phyloP scores from a whole-genome alignment of 805 yeast genomes.

The Wickerhamia fluorescens region DNA sequence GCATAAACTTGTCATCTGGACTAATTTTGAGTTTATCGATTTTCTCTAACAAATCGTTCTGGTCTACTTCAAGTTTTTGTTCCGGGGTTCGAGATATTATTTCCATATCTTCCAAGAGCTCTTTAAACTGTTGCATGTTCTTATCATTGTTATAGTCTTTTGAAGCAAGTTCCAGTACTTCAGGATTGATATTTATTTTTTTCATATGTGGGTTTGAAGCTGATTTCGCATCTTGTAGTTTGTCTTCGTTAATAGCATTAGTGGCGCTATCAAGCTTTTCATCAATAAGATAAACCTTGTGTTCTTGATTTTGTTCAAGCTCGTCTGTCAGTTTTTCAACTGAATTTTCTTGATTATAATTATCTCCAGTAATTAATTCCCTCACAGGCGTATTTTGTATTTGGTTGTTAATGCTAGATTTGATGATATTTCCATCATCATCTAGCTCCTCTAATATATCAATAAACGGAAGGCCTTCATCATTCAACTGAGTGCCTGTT shows the following conservation, averaged over 20 bases:
- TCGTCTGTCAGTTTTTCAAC: neutral
- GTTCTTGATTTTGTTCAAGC: too few species aligned
- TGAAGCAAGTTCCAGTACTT: neutral
- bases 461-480: constrained; percentile 57
- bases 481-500: constrained; percentile 22
- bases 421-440: constrained; percentile 68
- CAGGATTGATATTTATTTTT: neutral
- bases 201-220: too few species aligned
- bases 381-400: too few species aligned
- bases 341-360: neutral
- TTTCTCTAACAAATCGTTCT: constrained; percentile 15
- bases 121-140: constrained; percentile 16
- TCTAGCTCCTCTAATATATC: constrained; percentile 77
- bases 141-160: constrained; percentile 1
- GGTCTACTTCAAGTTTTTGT: constrained; percentile 5
- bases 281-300: too few species aligned
- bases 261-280: too few species aligned
- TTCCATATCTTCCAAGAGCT: constrained; percentile 31
- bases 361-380: neutral
- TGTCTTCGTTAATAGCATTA: neutral
- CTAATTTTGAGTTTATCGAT: constrained; percentile 20
- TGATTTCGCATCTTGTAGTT: too few species aligned
- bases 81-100: constrained; percentile 25
- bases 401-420: constrained; percentile 21
- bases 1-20: constrained; percentile 20